Evolutionary conservation across 2,329 filamentous ascomycete genomes (phyloP).

Genomic region (Thelonectria blattea): DNA sequence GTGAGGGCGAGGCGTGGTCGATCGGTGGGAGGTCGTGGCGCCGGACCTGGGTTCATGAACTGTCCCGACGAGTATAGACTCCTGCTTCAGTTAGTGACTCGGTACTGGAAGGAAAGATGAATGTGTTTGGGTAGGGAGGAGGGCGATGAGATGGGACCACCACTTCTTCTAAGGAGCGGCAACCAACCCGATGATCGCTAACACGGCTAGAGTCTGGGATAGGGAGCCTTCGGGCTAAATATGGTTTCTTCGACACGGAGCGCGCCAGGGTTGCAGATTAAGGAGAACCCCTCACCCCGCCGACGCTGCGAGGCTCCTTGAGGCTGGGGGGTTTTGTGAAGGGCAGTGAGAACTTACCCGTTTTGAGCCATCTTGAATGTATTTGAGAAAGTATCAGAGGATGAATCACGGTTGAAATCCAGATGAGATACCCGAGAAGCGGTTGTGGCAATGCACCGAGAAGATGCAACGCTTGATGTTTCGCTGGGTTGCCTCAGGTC

Average conservation of each 20-base stretch:
- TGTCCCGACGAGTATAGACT: slow-evolving; percentile 66
- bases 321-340: slow-evolving; percentile 10
- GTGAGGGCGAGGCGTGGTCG: slow-evolving; percentile 82
- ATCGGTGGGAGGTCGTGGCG: slow-evolving; percentile 86
- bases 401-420: slow-evolving; percentile 14
- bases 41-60: slow-evolving; percentile 97
- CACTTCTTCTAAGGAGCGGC: not conserved
- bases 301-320: slow-evolving; percentile 16
- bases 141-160: slow-evolving; percentile 6
- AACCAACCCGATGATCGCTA: not conserved
- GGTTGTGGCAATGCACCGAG: slow-evolving; percentile 15
- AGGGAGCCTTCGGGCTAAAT: not conserved
- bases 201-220: not conserved
- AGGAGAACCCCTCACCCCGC: slow-evolving; percentile 27
- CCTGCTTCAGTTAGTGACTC: slow-evolving; percentile 28
- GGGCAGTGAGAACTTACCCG: slow-evolving; percentile 32
- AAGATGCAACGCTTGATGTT: slow-evolving; percentile 20
- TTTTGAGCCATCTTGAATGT: slow-evolving; percentile 44
- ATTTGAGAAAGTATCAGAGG: slow-evolving; percentile 8
- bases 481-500: slow-evolving; percentile 20
- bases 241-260: slow-evolving; percentile 4
- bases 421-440: slow-evolving; percentile 9
- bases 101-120: not conserved
- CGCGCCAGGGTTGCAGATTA: not conserved
- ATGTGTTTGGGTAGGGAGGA: not conserved